These are phyloP conservation scores for Leishmania guyanensis DNA, from an alignment of 208 protist genomes.

Conservation along the genomic window DNA sequence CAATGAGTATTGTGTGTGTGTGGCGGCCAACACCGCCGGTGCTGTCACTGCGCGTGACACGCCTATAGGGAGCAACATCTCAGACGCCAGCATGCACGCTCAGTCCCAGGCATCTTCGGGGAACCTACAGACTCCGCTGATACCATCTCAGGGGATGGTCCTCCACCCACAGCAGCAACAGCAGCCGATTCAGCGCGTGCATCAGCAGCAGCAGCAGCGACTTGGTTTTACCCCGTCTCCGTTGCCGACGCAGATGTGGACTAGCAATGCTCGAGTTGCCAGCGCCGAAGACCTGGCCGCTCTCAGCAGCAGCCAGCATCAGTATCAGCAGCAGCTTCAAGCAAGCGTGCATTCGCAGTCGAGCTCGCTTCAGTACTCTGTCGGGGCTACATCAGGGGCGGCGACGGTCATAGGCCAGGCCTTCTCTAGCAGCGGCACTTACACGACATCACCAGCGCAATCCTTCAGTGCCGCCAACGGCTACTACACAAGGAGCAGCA, in stretches of 20 bases:
- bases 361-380: not conserved
- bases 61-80: not conserved
- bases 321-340: not conserved
- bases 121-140: not conserved
- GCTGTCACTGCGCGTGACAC: not conserved
- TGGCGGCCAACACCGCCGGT: not conserved
- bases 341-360: not conserved
- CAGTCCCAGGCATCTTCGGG: not conserved
- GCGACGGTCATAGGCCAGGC: not conserved
- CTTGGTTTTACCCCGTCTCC: not conserved
- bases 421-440: not conserved
- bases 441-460: constrained; percentile 2
- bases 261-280: not conserved
- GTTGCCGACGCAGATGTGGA: not conserved
- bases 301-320: not conserved
- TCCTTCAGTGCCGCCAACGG: not conserved
- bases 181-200: not conserved
- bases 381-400: not conserved
- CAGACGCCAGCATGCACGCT: not conserved
- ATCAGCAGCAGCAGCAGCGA: constrained; percentile 8
- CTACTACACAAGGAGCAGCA: not conserved
- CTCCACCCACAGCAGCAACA: not conserved
- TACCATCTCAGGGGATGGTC: not conserved
- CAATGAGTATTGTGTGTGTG: not conserved
- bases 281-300: not conserved